Conservation (phyloP, 805 yeast genomes). For the Dipodascopsis uninucleata region DNA sequence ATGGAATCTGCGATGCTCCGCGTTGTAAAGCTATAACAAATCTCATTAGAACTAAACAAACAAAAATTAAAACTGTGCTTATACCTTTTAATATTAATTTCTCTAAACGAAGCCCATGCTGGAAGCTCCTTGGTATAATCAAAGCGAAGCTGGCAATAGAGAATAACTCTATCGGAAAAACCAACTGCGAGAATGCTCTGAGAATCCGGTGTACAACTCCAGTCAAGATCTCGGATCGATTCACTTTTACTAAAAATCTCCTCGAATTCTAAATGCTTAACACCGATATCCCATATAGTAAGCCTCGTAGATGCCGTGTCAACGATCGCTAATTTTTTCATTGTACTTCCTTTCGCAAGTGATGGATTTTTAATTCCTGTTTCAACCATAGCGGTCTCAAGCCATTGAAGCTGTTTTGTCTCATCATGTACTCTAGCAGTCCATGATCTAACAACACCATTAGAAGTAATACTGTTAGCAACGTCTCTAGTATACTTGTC, state of each 20-base stretch:
- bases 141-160: slow-evolving; percentile 79
- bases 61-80: neutral
- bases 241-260: slow-evolving; percentile 39
- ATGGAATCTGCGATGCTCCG: slow-evolving; percentile 84
- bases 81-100: slow-evolving; percentile 62
- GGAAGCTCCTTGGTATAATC: slow-evolving; percentile 83
- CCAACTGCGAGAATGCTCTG: slow-evolving; percentile 81
- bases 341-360: slow-evolving; percentile 67
- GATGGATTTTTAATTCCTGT: slow-evolving; percentile 55
- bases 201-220: slow-evolving; percentile 68
- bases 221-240: slow-evolving; percentile 68
- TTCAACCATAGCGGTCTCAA: slow-evolving; percentile 45
- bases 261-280: slow-evolving; percentile 51
- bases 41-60: neutral
- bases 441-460: slow-evolving; percentile 51
- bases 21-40: slow-evolving; percentile 44
- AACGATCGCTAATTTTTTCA: slow-evolving; percentile 72
- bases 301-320: slow-evolving; percentile 50
- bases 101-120: slow-evolving; percentile 70
- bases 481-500: slow-evolving; percentile 44
- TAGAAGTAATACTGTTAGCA: slow-evolving; percentile 54
- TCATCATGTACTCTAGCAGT: slow-evolving; percentile 37
- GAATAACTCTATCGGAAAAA: slow-evolving; percentile 55
- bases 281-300: slow-evolving; percentile 74
- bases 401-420: slow-evolving; percentile 48